A percentile compares a stretch with the other conserved stretches of the same genome.
These are phyloP conservation scores for Arctostaphylos glauca DNA, from an alignment of 148 eudicot genomes.

Conservation along the genomic window DNA sequence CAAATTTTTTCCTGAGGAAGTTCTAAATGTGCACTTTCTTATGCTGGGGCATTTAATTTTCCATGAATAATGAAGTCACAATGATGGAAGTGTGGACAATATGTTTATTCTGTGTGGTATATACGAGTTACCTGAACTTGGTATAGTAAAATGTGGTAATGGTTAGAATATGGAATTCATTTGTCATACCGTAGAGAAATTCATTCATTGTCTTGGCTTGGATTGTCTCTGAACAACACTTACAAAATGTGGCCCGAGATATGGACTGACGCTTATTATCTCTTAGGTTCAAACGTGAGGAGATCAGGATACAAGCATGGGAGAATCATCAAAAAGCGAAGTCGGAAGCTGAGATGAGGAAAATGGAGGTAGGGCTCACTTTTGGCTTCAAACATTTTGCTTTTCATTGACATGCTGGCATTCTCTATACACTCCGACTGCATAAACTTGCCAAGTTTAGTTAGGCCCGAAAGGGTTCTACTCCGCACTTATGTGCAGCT, in stretches of 20 bases:
- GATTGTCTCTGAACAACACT: not conserved
- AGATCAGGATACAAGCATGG: constrained; percentile 73
- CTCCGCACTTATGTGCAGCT: not conserved
- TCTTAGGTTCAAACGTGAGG: constrained; percentile 65
- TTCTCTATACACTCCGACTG: not conserved
- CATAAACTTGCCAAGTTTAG: not conserved
- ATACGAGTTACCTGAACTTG: not conserved
- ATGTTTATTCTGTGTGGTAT: not conserved
- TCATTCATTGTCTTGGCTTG: not conserved
- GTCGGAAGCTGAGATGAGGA: constrained; percentile 61
- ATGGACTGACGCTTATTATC: constrained; percentile 2
- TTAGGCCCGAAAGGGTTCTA: not conserved
- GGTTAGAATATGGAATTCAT: not conserved
- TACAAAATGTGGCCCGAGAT: not conserved
- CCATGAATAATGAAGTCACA: not conserved
- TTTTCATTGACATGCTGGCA: not conserved
- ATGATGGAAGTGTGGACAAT: not conserved
- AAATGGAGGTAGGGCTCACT: constrained; percentile 43
- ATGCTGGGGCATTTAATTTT: not conserved
- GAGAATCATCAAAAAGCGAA: constrained; percentile 69
- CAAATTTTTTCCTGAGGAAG: not conserved
- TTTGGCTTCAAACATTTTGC: not conserved
- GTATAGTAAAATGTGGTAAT: not conserved
- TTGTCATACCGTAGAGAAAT: not conserved
- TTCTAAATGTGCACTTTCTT: not conserved